Evolutionary conservation across 1,284 basidiomycete genomes (phyloP), one percentile per base, ranked within the genome.

Genomic region (Pseudozyma sp.): DNA sequence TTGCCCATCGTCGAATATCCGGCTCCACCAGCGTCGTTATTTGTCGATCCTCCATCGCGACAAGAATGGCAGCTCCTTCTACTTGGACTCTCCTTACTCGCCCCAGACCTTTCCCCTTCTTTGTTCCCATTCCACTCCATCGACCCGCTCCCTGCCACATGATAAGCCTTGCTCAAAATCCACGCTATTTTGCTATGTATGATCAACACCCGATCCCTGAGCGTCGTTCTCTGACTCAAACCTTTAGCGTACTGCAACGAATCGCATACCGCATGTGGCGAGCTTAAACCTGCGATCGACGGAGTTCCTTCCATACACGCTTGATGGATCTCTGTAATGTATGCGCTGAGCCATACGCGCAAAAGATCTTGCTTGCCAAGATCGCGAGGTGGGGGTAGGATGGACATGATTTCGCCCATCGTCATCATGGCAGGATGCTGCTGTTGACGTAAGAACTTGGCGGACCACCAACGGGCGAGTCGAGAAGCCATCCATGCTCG

Each of bases 361-460:
- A 70, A 44, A n/a, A 70, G 50, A 45, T 70, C 68, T 50, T 70
- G 68, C 39, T 70, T 70, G 34, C 61, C 68, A 52, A 70, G 35
- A 50, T 70, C 61, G 14, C 68, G 38, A 16, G 68, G 68, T 16
- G 68, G 68, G 10, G 68, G 68, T 0, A 70, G 51, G 52, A 70
- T 64, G 44, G 53, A 57, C 68, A 70, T 70, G 61, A 70, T 70
- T 34, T 70, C 68, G 19, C 61, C 68, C 68, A 70, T 70, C 3
- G 68, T 70, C 68, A 71, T 58, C 60, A 63, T 65, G 16, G 68
- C 66, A 16, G 58, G 62, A 35, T 72, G 70, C 35, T 70, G 68
- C 25, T 70, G 68, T 52, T 70, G 68, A 7, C 68, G 57, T 5
- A 70, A 19, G 4, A 70, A 70, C 38, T 70, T 70, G 49, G 68